phyloP scores from a whole-genome alignment of 2,329 filamentous ascomycete species.

The Lasiodiplodia hormozganensis region DNA sequence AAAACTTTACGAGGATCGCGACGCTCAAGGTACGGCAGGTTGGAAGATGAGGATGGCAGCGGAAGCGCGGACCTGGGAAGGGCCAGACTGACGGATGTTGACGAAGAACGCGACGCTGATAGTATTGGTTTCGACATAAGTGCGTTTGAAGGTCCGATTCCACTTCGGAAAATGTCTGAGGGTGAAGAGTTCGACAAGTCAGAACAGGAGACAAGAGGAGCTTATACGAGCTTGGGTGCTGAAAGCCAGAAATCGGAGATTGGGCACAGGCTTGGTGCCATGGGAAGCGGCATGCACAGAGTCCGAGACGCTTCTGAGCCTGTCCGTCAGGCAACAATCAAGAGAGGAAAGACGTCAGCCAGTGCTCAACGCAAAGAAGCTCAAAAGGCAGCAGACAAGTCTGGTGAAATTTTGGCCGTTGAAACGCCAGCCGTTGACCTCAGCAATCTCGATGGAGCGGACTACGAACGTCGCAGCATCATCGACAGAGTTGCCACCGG shows the following conservation, averaged over 20 bases:
- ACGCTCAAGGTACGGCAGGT: slow-evolving; percentile 38
- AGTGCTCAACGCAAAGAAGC: slow-evolving; percentile 40
- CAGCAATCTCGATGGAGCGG: slow-evolving; percentile 48
- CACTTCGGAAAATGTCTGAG: slow-evolving; percentile 36
- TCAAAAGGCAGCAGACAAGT: slow-evolving; percentile 52
- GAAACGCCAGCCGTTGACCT: slow-evolving; percentile 45
- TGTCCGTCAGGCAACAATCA: slow-evolving; percentile 32
- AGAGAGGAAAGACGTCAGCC: slow-evolving; percentile 18
- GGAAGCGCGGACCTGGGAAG: slow-evolving; percentile 12
- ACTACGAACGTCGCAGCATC: slow-evolving; percentile 42
- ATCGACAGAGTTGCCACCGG: slow-evolving; percentile 32
- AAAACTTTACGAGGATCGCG: slow-evolving; percentile 32
- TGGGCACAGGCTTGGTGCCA: slow-evolving; percentile 30
- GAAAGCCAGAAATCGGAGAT: slow-evolving; percentile 28
- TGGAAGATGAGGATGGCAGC: slow-evolving; percentile 43
- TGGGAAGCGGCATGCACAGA: slow-evolving; percentile 42
- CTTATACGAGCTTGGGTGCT: slow-evolving; percentile 32
- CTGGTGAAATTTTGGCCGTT: slow-evolving; percentile 52
- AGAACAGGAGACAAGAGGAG: slow-evolving; percentile 31
- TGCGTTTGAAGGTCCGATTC: slow-evolving; percentile 38
- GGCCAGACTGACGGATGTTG: slow-evolving; percentile 35
- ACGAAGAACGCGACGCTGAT: slow-evolving; percentile 40
- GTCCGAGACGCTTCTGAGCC: slow-evolving; percentile 42
- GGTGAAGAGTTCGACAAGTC: not conserved
- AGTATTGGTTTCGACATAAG: slow-evolving; percentile 40